Percentiles rank a stretch among this genome's conserved stretches.
These are phyloP conservation scores for Hemisphaericaspora xylofermentans DNA, from an alignment of 1,139 yeast species.

Conservation along the genomic window DNA sequence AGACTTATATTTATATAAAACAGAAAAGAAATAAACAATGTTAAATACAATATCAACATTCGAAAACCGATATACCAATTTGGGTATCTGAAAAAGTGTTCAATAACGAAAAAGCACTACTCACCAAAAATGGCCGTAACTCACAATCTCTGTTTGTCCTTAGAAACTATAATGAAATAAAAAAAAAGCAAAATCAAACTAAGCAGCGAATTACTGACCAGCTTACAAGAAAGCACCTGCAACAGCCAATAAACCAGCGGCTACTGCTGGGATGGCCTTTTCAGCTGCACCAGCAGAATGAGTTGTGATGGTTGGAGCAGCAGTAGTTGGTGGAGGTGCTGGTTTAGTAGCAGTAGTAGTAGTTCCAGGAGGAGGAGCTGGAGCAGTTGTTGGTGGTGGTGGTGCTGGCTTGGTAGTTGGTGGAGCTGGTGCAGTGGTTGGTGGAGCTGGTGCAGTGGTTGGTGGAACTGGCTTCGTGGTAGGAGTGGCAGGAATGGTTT, in stretches of 20 bases:
- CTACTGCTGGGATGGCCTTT: slow-evolving; percentile 19
- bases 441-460: slow-evolving; percentile 24
- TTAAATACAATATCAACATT: slow-evolving; percentile 17
- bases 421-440: slow-evolving; percentile 26
- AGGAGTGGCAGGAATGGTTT: background rate
- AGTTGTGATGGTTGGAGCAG: slow-evolving; percentile 13
- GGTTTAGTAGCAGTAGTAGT: slow-evolving; percentile 2
- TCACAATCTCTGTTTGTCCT: no score
- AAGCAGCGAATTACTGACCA: background rate
- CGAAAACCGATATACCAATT: slow-evolving; percentile 18
- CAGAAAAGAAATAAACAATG: no score
- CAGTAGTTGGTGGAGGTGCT: slow-evolving; percentile 13
- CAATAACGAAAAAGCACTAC: background rate
- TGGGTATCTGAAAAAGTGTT: background rate
- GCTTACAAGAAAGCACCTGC: slow-evolving; percentile 15
- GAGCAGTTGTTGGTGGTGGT: slow-evolving; percentile 8
- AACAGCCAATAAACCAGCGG: slow-evolving; percentile 22
- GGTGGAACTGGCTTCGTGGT: slow-evolving; percentile 18
- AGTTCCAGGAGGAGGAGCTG: slow-evolving; percentile 1
- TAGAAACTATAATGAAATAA: no score
- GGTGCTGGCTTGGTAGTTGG: slow-evolving; percentile 3
- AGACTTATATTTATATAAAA: slow-evolving; percentile 9
- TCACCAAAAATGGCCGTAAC: background rate
- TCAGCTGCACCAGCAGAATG: slow-evolving; percentile 16
- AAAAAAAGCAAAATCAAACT: background rate